Base-by-base conservation (phyloP, 1,284 basidiomycete genomes). In the Pascua guehoae region DNA sequence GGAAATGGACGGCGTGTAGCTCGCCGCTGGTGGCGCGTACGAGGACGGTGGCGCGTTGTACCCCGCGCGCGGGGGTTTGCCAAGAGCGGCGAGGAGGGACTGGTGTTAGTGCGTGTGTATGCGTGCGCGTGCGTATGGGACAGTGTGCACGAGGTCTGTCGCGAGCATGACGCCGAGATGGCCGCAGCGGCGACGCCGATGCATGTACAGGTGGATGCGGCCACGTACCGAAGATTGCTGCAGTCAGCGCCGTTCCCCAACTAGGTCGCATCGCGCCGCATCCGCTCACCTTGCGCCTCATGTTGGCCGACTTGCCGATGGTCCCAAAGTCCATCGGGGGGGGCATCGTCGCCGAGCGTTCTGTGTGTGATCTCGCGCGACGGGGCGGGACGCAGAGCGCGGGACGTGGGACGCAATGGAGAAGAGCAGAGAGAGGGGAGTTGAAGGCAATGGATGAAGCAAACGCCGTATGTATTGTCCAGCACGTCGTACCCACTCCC, bases 281-380 rank as follows among this genome's bases (percentile, higher is more conserved):
- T 24, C 8, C 7, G 24, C 63, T 16, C 46, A 69, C 67, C 61
- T 69, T 69, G 14, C 67, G 61, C 66, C 65, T 67, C 67, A 69
- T 69, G 56, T 62, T 66, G 18, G 60, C 60, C 24, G 24, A 32
- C 15, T 62, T 60, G 5, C 60, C 63, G 24, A 65, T 51, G 12
- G 62, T 54, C 15, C 61, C 60, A 49, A 67, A 63, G 49, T 67
- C 63, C 61, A 67, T 61, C 16, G 53, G 41, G 8, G 17, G 24
- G 40, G 52, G 40, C 41, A 48, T 42, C 1, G 37, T 41, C 17
- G 44, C 3, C 14, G 18, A n/a, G 46, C 12, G 36, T 24, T 17
- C 14, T n/a, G 17, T 15, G 41, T 14, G 10, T 15, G 41, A 17
- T 43, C n/a, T n/a, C 15, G 7, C 41, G 41, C n/a, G 41, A 43